Conservation (phyloP, 1,284 basidiomycete genomes). For the Ustilago curta region DNA sequence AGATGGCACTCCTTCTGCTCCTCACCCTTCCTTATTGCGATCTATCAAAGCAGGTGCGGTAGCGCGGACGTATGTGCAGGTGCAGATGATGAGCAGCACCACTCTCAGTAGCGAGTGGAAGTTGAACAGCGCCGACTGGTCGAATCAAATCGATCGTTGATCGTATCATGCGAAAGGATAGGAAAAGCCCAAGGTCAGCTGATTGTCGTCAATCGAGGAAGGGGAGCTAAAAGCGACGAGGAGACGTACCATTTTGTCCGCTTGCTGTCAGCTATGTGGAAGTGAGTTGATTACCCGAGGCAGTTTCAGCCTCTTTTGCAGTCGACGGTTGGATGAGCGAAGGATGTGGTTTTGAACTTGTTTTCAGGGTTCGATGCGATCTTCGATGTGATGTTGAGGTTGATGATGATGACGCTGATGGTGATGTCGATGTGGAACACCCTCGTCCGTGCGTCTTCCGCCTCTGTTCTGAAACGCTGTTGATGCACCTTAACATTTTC, state of each 20-base stretch:
- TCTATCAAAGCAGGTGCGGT: constrained; percentile 90
- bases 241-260: constrained; percentile 7
- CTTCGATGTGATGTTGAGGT: background rate
- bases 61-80: constrained; percentile 93
- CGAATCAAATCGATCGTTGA: background rate
- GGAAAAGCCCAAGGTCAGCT: constrained; percentile 6
- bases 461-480: background rate
- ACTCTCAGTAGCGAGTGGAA: constrained; percentile 95
- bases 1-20: background rate
- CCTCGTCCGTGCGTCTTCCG: constrained; percentile 3
- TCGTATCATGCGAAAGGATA: background rate
- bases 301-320: too few relatives aligned
- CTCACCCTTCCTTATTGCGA: constrained; percentile 88
- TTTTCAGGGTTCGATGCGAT: background rate
- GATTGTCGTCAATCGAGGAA: background rate
- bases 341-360: background rate
- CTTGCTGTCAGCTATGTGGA: background rate
- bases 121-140: constrained; percentile 94
- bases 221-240: background rate
- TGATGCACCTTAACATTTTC: background rate
- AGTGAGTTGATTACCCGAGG: too few relatives aligned
- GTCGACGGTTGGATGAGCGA: background rate
- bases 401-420: too few relatives aligned
- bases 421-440: too few relatives aligned
- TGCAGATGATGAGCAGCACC: constrained; percentile 92